Conservation (phyloP, 2,329 filamentous ascomycete species). For the Metarhizium robertsii region DNA sequence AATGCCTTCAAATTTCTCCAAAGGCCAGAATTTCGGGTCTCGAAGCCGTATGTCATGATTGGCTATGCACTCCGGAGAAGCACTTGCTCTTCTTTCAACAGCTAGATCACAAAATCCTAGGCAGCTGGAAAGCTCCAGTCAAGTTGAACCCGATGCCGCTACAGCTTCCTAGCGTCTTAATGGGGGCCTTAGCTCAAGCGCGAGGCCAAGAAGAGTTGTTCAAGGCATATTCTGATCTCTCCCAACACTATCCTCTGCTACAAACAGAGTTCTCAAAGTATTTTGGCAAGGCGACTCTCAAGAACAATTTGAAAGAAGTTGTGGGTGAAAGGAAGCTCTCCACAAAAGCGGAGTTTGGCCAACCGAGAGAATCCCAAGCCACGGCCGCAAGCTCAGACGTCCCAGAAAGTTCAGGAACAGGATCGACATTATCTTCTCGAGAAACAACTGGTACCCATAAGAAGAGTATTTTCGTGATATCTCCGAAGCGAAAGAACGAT, state of each 20-base stretch:
- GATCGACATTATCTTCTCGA: not conserved
- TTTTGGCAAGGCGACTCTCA: not conserved
- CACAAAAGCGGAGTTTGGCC: not conserved
- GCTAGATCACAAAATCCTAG: conserved; percentile 20
- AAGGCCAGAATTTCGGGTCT: conserved; percentile 17
- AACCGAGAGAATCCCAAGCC: not conserved
- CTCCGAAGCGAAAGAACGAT: not conserved
- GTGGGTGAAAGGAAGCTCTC: not conserved
- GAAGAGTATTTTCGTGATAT: not conserved
- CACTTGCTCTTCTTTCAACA: conserved; percentile 22
- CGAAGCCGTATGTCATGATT: conserved; percentile 21
- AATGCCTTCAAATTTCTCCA: conserved; percentile 21
- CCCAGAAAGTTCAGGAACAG: not conserved
- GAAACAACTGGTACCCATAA: not conserved
- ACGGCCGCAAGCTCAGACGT: not conserved
- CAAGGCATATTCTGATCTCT: not conserved
- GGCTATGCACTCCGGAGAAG: conserved; percentile 22
- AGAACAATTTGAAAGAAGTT: not conserved
- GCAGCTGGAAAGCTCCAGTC: conserved; percentile 15
- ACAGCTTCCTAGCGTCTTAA: conserved; percentile 19
- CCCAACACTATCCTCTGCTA: conserved; percentile 1
- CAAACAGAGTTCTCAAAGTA: conserved; percentile 2
- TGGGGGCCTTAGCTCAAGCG: not conserved
- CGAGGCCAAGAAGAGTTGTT: not conserved
- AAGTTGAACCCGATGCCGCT: conserved; percentile 25